A percentile compares a stretch with the other conserved stretches of the same genome.
Conservation (phyloP, 192 early-diverging fungal species). For the Mortierella antarctica region DNA sequence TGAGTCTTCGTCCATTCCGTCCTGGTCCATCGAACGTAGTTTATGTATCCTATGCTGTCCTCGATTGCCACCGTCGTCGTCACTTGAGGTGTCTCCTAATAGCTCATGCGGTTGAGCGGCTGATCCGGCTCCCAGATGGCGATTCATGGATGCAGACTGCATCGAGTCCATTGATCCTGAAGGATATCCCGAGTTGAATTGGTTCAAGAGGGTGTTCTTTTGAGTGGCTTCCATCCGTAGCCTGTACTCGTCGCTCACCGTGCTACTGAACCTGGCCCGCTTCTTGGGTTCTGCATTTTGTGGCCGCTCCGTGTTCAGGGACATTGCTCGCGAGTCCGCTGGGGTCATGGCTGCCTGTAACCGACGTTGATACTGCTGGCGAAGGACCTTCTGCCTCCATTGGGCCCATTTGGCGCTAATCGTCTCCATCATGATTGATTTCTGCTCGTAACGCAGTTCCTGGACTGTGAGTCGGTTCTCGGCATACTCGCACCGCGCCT, state of each 20-base stretch:
- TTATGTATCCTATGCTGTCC: not conserved
- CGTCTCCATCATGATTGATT: conserved; percentile 1
- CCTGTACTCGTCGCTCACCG: conserved; percentile 15
- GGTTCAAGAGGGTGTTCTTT: conserved; percentile 27
- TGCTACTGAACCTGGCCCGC: not conserved
- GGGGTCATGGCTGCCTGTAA: conserved; percentile 23
- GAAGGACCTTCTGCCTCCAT: conserved; percentile 21
- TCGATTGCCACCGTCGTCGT: conserved; percentile 6
- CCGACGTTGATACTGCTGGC: conserved; percentile 26
- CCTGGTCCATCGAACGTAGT: not conserved
- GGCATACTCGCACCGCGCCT: conserved; percentile 20
- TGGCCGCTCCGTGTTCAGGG: not conserved
- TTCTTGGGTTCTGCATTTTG: not conserved
- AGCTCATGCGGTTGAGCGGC: conserved; percentile 24
- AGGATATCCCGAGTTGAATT: not conserved
- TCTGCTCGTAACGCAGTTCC: conserved; percentile 22
- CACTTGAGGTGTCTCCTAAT: not conserved
- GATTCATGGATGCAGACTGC: not conserved
- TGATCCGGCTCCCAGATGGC: conserved; percentile 3
- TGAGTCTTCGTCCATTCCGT: conserved; percentile 13
- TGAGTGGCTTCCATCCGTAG: conserved; percentile 16
- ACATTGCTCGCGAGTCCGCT: conserved; percentile 5
- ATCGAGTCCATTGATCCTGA: too few species aligned
- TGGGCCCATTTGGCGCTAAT: conserved; percentile 25
- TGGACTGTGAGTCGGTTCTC: conserved; percentile 14